These are phyloP conservation scores for Psilocybe cyanescens DNA, from an alignment of 768 basidiomycete genomes.

Conservation along the genomic window DNA sequence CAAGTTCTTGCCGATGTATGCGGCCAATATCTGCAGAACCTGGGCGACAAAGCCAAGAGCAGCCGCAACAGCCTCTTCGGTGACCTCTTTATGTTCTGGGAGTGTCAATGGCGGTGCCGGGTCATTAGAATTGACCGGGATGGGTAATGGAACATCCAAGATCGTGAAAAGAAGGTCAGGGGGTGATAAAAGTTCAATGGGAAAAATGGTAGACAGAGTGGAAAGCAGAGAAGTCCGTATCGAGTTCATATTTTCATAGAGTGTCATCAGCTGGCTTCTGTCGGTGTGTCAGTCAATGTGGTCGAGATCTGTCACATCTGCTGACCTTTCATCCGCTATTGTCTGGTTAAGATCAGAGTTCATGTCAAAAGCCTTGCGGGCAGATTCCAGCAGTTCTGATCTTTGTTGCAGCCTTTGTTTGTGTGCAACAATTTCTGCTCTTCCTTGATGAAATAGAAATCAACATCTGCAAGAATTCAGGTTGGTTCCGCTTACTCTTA, in stretches of 20 bases:
- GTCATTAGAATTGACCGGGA: constrained; percentile 72
- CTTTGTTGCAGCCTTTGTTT: constrained; percentile 22
- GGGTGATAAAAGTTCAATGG: constrained; percentile 85
- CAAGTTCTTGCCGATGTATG: constrained; percentile 74
- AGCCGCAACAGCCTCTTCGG: constrained; percentile 86
- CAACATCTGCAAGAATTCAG: not conserved
- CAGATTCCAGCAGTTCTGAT: constrained; percentile 17
- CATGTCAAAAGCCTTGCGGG: constrained; percentile 10
- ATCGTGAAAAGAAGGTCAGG: constrained; percentile 91
- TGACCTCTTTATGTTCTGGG: constrained; percentile 67
- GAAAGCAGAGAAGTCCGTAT: constrained; percentile 70
- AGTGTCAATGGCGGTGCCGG: constrained; percentile 84
- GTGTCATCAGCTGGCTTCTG: constrained; percentile 8
- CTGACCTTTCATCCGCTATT: constrained; percentile 27
- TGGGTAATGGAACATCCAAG: constrained; percentile 86
- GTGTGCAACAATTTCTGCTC: constrained; percentile 32
- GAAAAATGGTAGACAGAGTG: constrained; percentile 77
- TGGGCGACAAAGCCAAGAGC: constrained; percentile 92
- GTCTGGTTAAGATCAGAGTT: constrained; percentile 15
- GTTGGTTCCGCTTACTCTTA: constrained; percentile 41
- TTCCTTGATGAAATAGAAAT: constrained; percentile 25
- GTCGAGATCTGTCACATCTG: not conserved
- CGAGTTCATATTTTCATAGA: constrained; percentile 25
- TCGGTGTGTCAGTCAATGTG: not conserved
- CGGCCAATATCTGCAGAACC: constrained; percentile 79